Conservation (phyloP, 768 basidiomycete species). For the Dioszegia hungarica region DNA sequence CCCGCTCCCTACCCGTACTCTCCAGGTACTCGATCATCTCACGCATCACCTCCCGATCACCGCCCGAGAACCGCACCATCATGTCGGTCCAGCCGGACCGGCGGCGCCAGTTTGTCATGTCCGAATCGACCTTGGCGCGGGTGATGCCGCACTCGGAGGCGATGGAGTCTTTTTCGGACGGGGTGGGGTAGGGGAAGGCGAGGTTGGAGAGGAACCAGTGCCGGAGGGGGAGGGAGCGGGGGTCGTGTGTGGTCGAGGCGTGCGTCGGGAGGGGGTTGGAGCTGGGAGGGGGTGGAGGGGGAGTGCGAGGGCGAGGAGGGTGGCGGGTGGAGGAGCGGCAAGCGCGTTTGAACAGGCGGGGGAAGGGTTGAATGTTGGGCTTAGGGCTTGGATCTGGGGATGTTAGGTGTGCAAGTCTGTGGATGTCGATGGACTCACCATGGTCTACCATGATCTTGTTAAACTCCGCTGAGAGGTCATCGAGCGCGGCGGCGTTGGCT, state of each 20-base stretch:
- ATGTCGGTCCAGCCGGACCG: conserved; percentile 36
- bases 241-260: conserved; percentile 6
- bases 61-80: conserved; percentile 15
- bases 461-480: neutral
- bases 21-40: conserved; percentile 19
- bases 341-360: neutral
- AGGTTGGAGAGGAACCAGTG: conserved; percentile 36
- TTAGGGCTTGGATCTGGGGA: neutral
- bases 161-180: conserved; percentile 18
- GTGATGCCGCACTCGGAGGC: conserved; percentile 18
- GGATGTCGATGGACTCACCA: neutral
- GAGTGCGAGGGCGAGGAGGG: neutral
- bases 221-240: conserved; percentile 18
- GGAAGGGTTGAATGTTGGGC: neutral
- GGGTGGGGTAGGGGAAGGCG: conserved; percentile 29
- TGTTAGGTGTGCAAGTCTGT: too few species aligned
- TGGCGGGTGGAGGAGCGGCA: conserved; percentile 5
- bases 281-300: conserved; percentile 1
- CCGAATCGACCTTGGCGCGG: conserved; percentile 23
- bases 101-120: conserved; percentile 40
- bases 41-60: conserved; percentile 18
- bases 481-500: neutral
- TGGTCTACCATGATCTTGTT: neutral
- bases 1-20: neutral
- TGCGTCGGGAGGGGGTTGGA: too few species aligned